These are phyloP conservation scores for Zygotorulaspora sp. DNA, from an alignment of 805 yeast genomes.

Conservation along the genomic window DNA sequence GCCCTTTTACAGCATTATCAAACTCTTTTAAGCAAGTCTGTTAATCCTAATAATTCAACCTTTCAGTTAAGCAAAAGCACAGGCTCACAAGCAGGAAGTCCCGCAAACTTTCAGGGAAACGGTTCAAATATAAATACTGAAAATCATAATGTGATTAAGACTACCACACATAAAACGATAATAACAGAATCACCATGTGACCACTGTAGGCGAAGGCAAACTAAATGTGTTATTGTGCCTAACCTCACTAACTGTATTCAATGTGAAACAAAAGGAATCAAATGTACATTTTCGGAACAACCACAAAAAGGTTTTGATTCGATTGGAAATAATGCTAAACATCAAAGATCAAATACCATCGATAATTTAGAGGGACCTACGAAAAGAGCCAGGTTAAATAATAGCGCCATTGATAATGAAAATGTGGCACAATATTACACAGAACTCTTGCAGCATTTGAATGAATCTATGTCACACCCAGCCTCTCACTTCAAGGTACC, in stretches of 20 bases:
- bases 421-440: conserved; percentile 21
- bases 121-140: background rate
- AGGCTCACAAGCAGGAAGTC: conserved; percentile 3
- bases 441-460: conserved; percentile 25
- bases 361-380: conserved; percentile 22
- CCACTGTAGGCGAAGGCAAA: conserved; percentile 75
- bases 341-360: conserved; percentile 23
- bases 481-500: conserved; percentile 5
- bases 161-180: conserved; percentile 8
- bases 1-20: conserved; percentile 31
- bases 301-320: conserved; percentile 27
- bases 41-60: conserved; percentile 2
- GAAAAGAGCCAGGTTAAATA: conserved; percentile 21
- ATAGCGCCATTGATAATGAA: conserved; percentile 7
- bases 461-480: conserved; percentile 10
- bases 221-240: conserved; percentile 69
- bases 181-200: conserved; percentile 57
- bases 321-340: conserved; percentile 15
- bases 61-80: background rate
- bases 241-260: conserved; percentile 62
- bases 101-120: background rate
- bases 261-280: conserved; percentile 68
- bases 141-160: conserved; percentile 2
- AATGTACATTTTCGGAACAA: conserved; percentile 69
- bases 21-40: conserved; percentile 21